Conservation (phyloP, 2,329 filamentous ascomycete genomes). For the Diaporthe ampelina region DNA sequence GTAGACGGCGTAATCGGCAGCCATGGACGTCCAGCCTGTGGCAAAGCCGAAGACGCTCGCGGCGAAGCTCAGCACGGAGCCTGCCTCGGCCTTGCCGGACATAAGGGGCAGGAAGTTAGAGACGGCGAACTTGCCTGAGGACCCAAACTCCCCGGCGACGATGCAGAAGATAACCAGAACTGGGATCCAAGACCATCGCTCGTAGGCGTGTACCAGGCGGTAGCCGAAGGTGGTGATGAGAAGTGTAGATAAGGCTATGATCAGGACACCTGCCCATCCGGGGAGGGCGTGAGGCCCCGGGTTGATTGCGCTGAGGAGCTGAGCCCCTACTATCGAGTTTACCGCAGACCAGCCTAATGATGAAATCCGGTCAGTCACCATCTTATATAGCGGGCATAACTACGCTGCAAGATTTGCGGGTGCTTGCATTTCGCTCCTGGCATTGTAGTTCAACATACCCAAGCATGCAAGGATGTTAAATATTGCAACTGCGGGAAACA, state of each 20-base stretch:
- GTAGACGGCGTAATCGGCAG: slow-evolving; percentile 86
- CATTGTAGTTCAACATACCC: no score
- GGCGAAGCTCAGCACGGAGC: slow-evolving; percentile 74
- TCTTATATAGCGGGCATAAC: no score
- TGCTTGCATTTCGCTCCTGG: no score
- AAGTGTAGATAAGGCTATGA: slow-evolving; percentile 78
- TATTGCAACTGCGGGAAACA: slow-evolving; percentile 67
- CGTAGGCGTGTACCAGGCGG: slow-evolving; percentile 82
- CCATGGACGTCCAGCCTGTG: slow-evolving; percentile 81
- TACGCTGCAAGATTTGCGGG: no score
- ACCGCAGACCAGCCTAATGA: slow-evolving; percentile 77
- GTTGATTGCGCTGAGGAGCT: slow-evolving; percentile 83
- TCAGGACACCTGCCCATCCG: slow-evolving; percentile 80
- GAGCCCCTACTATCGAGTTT: slow-evolving; percentile 84
- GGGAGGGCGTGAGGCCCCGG: slow-evolving; percentile 65
- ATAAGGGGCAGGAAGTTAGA: slow-evolving; percentile 62
- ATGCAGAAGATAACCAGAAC: slow-evolving; percentile 81
- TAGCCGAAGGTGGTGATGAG: slow-evolving; percentile 81
- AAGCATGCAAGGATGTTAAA: slow-evolving; percentile 80
- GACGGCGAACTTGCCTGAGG: slow-evolving; percentile 74
- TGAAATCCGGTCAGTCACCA: no score
- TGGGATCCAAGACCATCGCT: slow-evolving; percentile 82
- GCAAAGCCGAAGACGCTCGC: slow-evolving; percentile 77
- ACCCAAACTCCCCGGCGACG: slow-evolving; percentile 76
- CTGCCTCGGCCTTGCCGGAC: slow-evolving; percentile 70